Evolutionary conservation across 225 moss, liverwort and hornwort species (phyloP).

Genomic region (Climacium dendroides): DNA sequence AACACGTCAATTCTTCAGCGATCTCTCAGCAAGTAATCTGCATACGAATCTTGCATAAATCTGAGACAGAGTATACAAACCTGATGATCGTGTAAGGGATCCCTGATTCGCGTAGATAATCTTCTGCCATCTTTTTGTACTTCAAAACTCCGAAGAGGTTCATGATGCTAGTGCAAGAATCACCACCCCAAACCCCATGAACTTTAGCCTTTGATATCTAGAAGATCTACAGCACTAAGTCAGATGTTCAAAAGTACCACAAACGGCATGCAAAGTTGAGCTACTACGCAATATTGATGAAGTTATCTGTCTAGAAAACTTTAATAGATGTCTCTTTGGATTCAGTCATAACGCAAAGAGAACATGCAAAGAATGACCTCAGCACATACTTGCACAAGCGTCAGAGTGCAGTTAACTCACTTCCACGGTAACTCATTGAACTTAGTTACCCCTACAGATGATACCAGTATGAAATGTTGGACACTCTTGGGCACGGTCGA

Average conservation of each 20-base stretch:
- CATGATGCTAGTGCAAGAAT: constrained; percentile 44
- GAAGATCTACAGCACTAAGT: not conserved
- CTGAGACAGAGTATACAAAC: constrained; percentile 5
- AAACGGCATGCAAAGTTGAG: not conserved
- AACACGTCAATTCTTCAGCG: not conserved
- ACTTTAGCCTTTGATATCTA: not conserved
- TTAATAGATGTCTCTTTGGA: not conserved
- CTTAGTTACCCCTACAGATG: constrained; percentile 91
- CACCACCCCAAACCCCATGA: not conserved
- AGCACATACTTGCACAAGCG: not conserved
- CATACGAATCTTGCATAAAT: not conserved
- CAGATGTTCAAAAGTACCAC: not conserved
- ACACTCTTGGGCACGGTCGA: constrained; percentile 51
- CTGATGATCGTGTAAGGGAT: constrained; percentile 78
- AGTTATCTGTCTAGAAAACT: not conserved
- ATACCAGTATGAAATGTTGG: constrained; percentile 60
- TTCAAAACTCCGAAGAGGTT: constrained; percentile 93
- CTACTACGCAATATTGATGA: not conserved
- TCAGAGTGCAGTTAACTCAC: constrained; percentile 19
- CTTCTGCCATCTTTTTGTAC: constrained; percentile 93
- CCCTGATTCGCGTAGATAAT: constrained; percentile 58
- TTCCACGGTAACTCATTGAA: constrained; percentile 60
- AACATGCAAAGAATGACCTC: not conserved
- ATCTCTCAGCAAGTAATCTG: not conserved
- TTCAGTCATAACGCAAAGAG: not conserved